Percentiles rank a stretch among this genome's conserved stretches.
Evolutionary conservation across 331 rosid species (phyloP).

Genomic region (Pyrus hybrid): DNA sequence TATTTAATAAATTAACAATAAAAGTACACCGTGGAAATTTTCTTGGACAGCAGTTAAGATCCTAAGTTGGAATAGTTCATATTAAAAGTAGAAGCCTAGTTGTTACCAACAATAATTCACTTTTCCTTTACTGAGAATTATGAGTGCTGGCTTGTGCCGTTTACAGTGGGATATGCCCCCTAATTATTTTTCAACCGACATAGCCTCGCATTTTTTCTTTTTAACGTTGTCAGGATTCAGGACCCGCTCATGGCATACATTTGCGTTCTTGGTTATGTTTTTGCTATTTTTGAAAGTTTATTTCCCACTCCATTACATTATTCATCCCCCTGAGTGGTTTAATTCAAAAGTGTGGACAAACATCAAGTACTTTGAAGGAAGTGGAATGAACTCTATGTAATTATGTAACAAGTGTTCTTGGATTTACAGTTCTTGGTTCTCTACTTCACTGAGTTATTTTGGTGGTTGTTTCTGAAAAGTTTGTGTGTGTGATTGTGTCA

Average conservation of each 20-base stretch:
- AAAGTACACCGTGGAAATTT: neutral
- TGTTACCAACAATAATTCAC: neutral
- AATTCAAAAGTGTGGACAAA: neutral
- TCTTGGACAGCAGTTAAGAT: neutral
- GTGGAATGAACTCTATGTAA: neutral
- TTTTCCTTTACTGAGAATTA: neutral
- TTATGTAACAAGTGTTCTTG: neutral
- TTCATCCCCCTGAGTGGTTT: neutral
- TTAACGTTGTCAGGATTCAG: neutral
- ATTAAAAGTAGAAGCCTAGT: neutral
- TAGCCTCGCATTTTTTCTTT: neutral
- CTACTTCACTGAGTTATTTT: slow-evolving; percentile 5
- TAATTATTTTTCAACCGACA: neutral
- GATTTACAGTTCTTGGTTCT: neutral
- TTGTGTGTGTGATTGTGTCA: neutral
- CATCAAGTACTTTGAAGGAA: neutral
- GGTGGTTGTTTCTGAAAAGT: slow-evolving; percentile 16
- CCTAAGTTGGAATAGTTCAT: neutral
- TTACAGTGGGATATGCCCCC: neutral
- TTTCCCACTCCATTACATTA: neutral
- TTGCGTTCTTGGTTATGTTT: neutral
- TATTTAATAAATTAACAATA: too few relatives aligned
- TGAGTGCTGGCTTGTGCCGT: neutral
- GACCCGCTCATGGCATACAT: neutral
- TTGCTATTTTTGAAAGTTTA: neutral